Evolutionary conservation across 1,284 basidiomycete species (phyloP).

Genomic region (Cutaneotrichosporon dermatis): DNA sequence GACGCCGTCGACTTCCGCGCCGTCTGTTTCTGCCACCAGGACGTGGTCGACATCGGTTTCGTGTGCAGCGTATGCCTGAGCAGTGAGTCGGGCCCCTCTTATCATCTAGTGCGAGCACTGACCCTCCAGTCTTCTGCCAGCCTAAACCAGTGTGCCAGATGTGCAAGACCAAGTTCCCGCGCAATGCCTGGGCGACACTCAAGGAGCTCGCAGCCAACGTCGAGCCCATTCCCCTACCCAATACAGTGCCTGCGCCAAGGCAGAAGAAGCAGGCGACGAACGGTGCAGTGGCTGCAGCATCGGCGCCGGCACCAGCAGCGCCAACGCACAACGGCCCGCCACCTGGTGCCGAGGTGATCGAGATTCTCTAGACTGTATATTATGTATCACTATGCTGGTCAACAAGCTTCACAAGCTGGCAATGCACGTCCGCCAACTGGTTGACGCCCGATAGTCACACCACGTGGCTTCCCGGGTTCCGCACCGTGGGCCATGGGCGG

Average conservation of each 20-base stretch:
- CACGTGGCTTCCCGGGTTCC: no score
- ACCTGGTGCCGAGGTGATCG: background rate
- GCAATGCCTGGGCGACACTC: slow-evolving; percentile 77
- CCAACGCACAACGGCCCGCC: background rate
- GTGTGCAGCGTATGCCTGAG: slow-evolving; percentile 95
- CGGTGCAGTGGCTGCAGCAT: background rate
- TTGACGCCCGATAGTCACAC: no score
- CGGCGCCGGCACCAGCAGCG: no score
- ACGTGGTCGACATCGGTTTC: slow-evolving; percentile 93
- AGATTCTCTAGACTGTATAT: background rate
- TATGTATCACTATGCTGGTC: background rate
- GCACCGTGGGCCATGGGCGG: no score
- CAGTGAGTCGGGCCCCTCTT: slow-evolving; percentile 56
- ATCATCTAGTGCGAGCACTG: background rate
- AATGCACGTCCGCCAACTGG: no score
- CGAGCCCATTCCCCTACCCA: slow-evolving; percentile 37
- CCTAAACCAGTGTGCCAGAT: slow-evolving; percentile 90
- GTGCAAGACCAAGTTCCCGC: slow-evolving; percentile 92
- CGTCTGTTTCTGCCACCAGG: slow-evolving; percentile 97
- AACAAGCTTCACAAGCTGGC: no score
- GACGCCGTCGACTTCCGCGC: slow-evolving; percentile 95
- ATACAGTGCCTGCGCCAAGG: slow-evolving; percentile 21
- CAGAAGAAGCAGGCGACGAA: slow-evolving; percentile 8
- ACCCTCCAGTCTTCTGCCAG: slow-evolving; percentile 72
- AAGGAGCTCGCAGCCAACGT: slow-evolving; percentile 49